Percentiles rank a stretch among this genome's conserved stretches.
Evolutionary conservation across 371 early-diverging fungal species (phyloP).

Genomic region (Encephalitozoon hellem): DNA sequence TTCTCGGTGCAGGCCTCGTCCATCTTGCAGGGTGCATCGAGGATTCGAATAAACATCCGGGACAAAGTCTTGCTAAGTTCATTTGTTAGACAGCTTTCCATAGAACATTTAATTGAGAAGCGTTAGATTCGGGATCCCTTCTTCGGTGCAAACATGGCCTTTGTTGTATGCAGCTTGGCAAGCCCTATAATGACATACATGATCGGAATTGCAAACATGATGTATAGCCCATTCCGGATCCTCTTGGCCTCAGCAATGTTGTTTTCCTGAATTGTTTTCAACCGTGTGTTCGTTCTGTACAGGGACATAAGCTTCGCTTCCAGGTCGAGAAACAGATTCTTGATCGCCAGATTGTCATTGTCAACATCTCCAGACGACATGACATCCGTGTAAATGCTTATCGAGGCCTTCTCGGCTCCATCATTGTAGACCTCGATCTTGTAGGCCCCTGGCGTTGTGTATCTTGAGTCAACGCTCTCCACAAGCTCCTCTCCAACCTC

Average conservation of each 20-base stretch:
- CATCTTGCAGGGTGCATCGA: background rate
- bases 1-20: background rate
- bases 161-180: constrained; percentile 12
- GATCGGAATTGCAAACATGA: constrained; percentile 11
- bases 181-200: constrained; percentile 22
- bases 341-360: constrained; percentile 16
- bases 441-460: background rate
- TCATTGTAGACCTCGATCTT: background rate
- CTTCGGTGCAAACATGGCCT: constrained; percentile 27
- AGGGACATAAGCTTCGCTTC: background rate
- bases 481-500: background rate
- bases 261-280: constrained; percentile 11
- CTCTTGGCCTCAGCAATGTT: constrained; percentile 13
- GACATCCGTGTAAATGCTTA: background rate
- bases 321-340: constrained; percentile 16
- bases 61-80: background rate
- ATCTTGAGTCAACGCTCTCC: background rate
- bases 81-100: background rate
- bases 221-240: constrained; percentile 6
- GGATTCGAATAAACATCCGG: background rate
- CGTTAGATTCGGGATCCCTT: background rate
- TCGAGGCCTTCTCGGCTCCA: background rate
- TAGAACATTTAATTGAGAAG: background rate
- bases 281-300: background rate
- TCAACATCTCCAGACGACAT: constrained; percentile 5